These are phyloP conservation scores for Alternaria incomplexa DNA, from an alignment of 2,329 filamentous ascomycete genomes.

Conservation along the genomic window DNA sequence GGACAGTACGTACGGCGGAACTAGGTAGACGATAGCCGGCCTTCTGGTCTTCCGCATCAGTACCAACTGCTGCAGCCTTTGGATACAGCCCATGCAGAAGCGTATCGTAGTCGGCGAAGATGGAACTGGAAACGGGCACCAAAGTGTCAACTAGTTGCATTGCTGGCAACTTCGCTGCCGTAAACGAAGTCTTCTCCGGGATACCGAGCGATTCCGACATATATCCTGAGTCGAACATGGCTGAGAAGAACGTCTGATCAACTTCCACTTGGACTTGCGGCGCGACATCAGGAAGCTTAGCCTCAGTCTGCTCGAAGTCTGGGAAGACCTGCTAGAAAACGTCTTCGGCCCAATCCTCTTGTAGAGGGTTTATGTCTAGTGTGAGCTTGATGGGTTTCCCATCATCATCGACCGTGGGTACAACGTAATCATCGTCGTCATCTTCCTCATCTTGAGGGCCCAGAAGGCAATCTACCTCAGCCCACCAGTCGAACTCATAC, in stretches of 20 bases:
- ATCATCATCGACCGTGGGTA: background rate
- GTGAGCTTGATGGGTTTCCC: background rate
- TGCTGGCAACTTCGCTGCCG: background rate
- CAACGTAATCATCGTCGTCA: background rate
- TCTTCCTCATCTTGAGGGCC: background rate
- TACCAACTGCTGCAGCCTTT: background rate
- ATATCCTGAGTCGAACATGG: background rate
- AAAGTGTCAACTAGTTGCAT: background rate
- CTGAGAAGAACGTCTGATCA: background rate
- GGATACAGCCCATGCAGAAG: accelerated
- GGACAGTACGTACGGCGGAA: no score
- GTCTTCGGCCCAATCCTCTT: background rate
- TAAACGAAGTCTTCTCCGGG: background rate
- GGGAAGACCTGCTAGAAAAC: background rate
- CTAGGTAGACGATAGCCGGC: background rate
- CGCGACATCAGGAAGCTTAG: background rate
- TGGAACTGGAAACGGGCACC: accelerated
- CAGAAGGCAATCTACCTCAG: background rate
- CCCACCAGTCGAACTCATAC: background rate
- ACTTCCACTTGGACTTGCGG: background rate
- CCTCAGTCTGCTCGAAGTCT: background rate
- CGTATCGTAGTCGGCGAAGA: background rate
- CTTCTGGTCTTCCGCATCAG: background rate
- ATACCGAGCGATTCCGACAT: background rate
- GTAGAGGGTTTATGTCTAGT: background rate